These are phyloP conservation scores for Annulohypoxylon moriforme DNA, from an alignment of 495 filamentous ascomycete species.

Conservation along the genomic window DNA sequence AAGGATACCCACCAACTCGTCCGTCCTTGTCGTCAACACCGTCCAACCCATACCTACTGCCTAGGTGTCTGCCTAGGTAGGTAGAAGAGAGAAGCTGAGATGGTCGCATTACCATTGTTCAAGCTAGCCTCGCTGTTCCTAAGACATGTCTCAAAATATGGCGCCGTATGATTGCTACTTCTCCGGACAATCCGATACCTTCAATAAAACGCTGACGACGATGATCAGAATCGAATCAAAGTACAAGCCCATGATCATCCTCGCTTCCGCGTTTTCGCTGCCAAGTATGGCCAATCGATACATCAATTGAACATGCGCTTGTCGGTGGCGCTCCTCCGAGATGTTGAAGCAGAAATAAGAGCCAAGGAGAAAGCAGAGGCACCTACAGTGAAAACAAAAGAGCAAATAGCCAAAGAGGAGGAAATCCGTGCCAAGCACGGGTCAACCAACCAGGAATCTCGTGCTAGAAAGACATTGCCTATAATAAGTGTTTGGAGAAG, in stretches of 20 bases:
- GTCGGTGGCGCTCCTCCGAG: slow-evolving; percentile 84
- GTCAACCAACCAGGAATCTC: slow-evolving; percentile 50
- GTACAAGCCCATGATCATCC: slow-evolving; percentile 94
- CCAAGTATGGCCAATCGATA: slow-evolving; percentile 74
- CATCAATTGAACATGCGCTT: slow-evolving; percentile 96
- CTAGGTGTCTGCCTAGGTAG: neutral
- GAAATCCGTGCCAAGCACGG: slow-evolving; percentile 60
- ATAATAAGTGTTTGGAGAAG: slow-evolving; percentile 61
- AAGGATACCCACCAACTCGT: neutral
- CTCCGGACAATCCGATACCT: neutral
- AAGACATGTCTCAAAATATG: slow-evolving; percentile 69
- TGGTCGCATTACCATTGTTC: slow-evolving; percentile 64
- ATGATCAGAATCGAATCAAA: slow-evolving; percentile 88
- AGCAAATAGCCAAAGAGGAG: slow-evolving; percentile 72
- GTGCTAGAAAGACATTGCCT: slow-evolving; percentile 48
- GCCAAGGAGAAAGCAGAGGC: slow-evolving; percentile 73
- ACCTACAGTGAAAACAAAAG: slow-evolving; percentile 84
- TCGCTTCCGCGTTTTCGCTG: slow-evolving; percentile 83
- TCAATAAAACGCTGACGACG: slow-evolving; percentile 25
- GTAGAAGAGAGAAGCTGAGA: slow-evolving; percentile 39
- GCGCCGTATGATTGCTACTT: slow-evolving; percentile 58
- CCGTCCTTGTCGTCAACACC: slow-evolving; percentile 9
- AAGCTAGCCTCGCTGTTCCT: slow-evolving; percentile 62
- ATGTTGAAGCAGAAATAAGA: slow-evolving; percentile 70
- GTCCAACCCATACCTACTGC: slow-evolving; percentile 5